Percentiles rank a stretch among this genome's conserved stretches.
phyloP scores from a whole-genome alignment of 78 protist genomes.

The Pelomyxa schiedti region DNA sequence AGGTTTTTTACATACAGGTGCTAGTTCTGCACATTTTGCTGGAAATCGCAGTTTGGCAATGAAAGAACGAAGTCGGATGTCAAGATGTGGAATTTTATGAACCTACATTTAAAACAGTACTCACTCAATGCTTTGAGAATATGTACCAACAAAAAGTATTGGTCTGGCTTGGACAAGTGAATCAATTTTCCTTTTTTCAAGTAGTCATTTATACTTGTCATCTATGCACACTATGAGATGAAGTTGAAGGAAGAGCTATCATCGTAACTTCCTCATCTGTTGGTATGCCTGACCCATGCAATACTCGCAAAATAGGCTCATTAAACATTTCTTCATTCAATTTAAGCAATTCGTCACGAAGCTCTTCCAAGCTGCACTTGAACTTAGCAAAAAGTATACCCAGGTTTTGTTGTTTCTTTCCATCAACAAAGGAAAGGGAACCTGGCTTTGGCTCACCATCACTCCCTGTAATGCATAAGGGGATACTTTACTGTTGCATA shows the following conservation, averaged over 20 bases:
- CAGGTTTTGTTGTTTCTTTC: constrained; percentile 33
- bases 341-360: constrained; percentile 18
- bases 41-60: background rate
- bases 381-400: constrained; percentile 36
- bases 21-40: too few species aligned
- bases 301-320: background rate
- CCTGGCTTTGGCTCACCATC: constrained; percentile 34
- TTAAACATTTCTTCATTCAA: constrained; percentile 30
- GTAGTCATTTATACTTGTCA: background rate
- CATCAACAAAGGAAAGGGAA: constrained; percentile 28
- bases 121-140: too few species aligned
- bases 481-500: background rate
- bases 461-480: background rate
- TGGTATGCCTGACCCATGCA: background rate
- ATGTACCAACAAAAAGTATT: background rate
- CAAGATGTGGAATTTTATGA: background rate
- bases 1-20: too few species aligned
- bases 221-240: too few species aligned
- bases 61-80: background rate
- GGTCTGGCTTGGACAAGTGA: background rate
- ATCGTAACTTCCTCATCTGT: background rate
- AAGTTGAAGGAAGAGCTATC: too few species aligned
- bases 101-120: too few species aligned
- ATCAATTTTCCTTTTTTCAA: background rate
- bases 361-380: constrained; percentile 27